Evolutionary conservation across 108 stramenopile genomes (phyloP).

Genomic region (Cyclotella sp.): DNA sequence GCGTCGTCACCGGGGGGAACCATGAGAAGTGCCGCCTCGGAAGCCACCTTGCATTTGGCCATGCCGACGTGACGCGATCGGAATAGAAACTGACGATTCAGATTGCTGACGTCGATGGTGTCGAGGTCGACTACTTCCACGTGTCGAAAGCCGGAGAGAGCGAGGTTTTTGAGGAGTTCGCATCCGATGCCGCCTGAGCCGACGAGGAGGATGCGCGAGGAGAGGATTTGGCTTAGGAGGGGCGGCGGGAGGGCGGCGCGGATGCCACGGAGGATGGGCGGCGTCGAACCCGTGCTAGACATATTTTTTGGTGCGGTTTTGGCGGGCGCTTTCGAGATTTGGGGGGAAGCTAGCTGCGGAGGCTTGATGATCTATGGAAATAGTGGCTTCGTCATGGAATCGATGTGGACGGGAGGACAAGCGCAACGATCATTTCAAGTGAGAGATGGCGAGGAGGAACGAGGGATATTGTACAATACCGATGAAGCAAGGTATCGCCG

Average conservation of each 20-base stretch:
- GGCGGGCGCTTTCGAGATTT: too few species aligned
- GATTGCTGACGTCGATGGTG: conserved; percentile 98
- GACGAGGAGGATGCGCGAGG: conserved; percentile 71
- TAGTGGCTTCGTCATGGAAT: too few species aligned
- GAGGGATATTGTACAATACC: too few species aligned
- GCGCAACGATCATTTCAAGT: too few species aligned
- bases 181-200: conserved; percentile 98
- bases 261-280: conserved; percentile 53
- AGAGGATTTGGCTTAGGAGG: conserved; percentile 39
- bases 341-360: too few species aligned
- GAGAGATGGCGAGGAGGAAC: too few species aligned
- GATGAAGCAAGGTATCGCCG: too few species aligned
- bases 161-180: conserved; percentile 96
- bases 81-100: conserved; percentile 97
- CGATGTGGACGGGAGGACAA: too few species aligned
- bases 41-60: conserved; percentile 85
- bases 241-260: conserved; percentile 32
- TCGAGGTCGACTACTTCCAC: conserved; percentile 98
- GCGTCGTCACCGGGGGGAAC: conserved; percentile 32
- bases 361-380: too few species aligned
- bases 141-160: conserved; percentile 88
- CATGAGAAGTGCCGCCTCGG: conserved; percentile 75
- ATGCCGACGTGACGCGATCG: conserved; percentile 84
- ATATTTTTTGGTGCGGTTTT: background rate
- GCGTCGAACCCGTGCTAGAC: background rate